Evolutionary conservation across 257 asterid species (phyloP), one percentile per base, ranked within the genome.

Genomic region (Gardenia jasminoides): DNA sequence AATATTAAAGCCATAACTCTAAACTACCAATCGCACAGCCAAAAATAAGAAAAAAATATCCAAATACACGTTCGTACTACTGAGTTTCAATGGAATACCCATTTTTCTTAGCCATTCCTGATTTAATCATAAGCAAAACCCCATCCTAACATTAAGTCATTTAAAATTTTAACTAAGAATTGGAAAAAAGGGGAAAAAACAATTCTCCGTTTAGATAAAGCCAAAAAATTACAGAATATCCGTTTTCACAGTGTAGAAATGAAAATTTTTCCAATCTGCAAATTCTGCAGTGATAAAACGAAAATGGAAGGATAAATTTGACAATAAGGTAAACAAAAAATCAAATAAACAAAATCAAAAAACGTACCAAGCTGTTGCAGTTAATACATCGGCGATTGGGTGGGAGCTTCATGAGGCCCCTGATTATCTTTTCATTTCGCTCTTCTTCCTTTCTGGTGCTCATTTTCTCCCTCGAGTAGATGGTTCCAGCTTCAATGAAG

Each of bases 331-430:
- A 47, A 28, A 6, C 28, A 20, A 31, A 47, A 20, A 72, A 30
- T 10, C 43, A 68, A 17, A 4, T 26, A 7, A 75, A 48, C 36
- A 62, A 24, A 68, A 17, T 7, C 26, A 7, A 75, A 48, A 46
- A 62, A 24, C n/a, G n/a, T 80, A 94, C 98, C 98, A 91, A 84
- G 88, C 90, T 87, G 89, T 94, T 93, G 88, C 97, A 94, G 91
- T 95, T 95, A 52, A 95, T 91, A 93, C 99, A 95, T 79, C 95
- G 86, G 73, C 98, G 94, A 90, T 95, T 95, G 66, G 98, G 99
- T 74, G 98, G 99, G 82, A 95, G 97, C 90, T 95, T 95, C 92
- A 95, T 87, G 54, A 95, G 97, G 30, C 99, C 99, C 82, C 98
- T 86, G 39, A 95, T 92, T 78, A 93, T 88, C 93, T 93, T 95